Percentiles rank a stretch among this genome's conserved stretches.
These are phyloP conservation scores for Apiotrichum laibachii DNA, from an alignment of 1,284 basidiomycete genomes.

Conservation along the genomic window DNA sequence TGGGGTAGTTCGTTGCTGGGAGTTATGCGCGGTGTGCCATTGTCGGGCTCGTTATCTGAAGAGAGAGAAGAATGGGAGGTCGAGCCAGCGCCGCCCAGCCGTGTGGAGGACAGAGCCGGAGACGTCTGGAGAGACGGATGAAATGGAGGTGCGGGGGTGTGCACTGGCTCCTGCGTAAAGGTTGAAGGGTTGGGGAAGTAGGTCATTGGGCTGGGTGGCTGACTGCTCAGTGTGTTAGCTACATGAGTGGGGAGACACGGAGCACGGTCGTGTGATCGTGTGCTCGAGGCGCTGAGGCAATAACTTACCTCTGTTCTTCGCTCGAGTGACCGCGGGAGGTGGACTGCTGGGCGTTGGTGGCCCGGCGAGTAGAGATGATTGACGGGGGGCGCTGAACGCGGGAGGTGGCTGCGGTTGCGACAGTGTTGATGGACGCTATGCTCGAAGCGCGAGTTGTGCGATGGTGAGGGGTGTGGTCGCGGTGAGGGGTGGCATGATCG, in stretches of 20 bases:
- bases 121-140: constrained; percentile 15
- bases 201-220: constrained; percentile 41
- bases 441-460: not conserved
- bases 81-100: constrained; percentile 8
- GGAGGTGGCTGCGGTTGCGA: not conserved
- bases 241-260: not conserved
- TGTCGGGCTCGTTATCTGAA: constrained; percentile 12
- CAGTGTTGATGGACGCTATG: constrained; percentile 3
- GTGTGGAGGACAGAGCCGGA: constrained; percentile 14
- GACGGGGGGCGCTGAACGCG: constrained; percentile 9
- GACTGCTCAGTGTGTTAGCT: constrained; percentile 14
- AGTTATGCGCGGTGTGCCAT: constrained; percentile 9
- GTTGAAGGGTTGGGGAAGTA: constrained; percentile 47
- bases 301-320: constrained; percentile 16
- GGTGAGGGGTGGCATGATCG: not conserved
- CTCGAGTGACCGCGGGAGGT: constrained; percentile 16
- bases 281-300: not conserved
- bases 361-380: constrained; percentile 7
- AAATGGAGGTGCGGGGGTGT: not conserved
- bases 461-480: not conserved
- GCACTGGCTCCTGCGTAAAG: constrained; percentile 25
- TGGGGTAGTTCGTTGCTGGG: constrained; percentile 11
- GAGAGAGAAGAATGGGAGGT: constrained; percentile 17
- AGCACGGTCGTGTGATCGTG: not conserved
- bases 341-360: not conserved